phyloP scores from a whole-genome alignment of 2,329 filamentous ascomycete species.

The Didymella lethalis region DNA sequence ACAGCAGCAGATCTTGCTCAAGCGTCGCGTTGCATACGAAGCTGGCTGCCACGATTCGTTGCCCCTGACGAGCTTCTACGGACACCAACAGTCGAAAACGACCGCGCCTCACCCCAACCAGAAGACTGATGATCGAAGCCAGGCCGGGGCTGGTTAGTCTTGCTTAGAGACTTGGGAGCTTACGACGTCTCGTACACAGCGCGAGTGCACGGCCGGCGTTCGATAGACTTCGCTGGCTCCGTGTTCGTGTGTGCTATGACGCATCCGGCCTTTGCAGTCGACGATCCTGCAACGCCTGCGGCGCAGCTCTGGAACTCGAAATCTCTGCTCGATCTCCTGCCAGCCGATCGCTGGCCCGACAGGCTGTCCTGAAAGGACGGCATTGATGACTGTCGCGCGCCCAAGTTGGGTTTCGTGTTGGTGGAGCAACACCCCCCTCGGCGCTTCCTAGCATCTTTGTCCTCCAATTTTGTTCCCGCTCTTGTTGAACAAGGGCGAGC shows the following conservation, averaged over 20 bases:
- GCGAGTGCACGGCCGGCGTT: constrained; percentile 46
- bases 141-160: constrained; percentile 31
- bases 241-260: constrained; percentile 38
- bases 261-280: constrained; percentile 41
- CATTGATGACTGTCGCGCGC: constrained; percentile 29
- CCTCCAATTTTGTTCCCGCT: constrained; percentile 28
- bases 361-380: constrained; percentile 29
- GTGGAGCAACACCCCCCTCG: constrained; percentile 33
- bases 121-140: constrained; percentile 34
- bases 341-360: constrained; percentile 32
- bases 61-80: constrained; percentile 18
- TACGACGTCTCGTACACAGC: constrained; percentile 43
- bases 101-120: constrained; percentile 40
- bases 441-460: constrained; percentile 31
- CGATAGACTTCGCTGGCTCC: constrained; percentile 45
- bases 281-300: constrained; percentile 44
- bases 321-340: constrained; percentile 36
- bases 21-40: constrained; percentile 29
- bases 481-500: constrained; percentile 34
- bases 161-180: constrained; percentile 31
- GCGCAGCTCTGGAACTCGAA: constrained; percentile 33
- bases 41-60: constrained; percentile 23
- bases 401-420: constrained; percentile 44
- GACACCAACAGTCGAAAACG: constrained; percentile 29
- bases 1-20: constrained; percentile 24